phyloP scores from a whole-genome alignment of 306 rosid species.

The Canavalia gladiata region DNA sequence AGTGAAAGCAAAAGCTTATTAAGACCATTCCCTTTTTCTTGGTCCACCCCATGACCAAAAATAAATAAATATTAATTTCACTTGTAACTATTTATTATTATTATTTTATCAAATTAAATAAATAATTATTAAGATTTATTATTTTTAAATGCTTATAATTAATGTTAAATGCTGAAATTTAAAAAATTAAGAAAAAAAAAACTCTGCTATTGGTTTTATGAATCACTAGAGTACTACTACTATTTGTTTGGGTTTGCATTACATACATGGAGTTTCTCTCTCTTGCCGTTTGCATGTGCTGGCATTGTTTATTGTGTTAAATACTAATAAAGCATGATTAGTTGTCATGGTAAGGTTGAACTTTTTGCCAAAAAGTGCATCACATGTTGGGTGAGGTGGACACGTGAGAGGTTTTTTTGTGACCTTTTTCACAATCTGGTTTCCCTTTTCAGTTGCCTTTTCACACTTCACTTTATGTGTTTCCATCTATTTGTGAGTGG shows the following conservation, averaged over 20 bases:
- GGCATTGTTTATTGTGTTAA: conserved; percentile 34
- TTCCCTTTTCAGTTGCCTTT: conserved; percentile 28
- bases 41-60: conserved; percentile 42
- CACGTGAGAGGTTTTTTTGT: conserved; percentile 18
- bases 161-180: too few species aligned
- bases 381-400: conserved; percentile 53
- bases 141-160: too few species aligned
- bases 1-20: conserved; percentile 57
- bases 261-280: neutral
- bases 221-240: neutral
- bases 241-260: neutral
- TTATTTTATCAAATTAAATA: too few species aligned
- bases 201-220: neutral
- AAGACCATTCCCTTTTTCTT: conserved; percentile 41
- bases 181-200: neutral
- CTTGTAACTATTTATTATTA: too few species aligned
- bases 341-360: conserved; percentile 38
- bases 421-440: conserved; percentile 33
- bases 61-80: neutral
- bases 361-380: conserved; percentile 45
- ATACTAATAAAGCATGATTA: neutral
- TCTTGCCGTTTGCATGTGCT: neutral
- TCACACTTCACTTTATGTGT: conserved; percentile 13
- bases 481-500: neutral
- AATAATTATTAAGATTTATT: too few species aligned